phyloP scores from a whole-genome alignment of 1,284 basidiomycete species.

The Irpex lacteus region DNA sequence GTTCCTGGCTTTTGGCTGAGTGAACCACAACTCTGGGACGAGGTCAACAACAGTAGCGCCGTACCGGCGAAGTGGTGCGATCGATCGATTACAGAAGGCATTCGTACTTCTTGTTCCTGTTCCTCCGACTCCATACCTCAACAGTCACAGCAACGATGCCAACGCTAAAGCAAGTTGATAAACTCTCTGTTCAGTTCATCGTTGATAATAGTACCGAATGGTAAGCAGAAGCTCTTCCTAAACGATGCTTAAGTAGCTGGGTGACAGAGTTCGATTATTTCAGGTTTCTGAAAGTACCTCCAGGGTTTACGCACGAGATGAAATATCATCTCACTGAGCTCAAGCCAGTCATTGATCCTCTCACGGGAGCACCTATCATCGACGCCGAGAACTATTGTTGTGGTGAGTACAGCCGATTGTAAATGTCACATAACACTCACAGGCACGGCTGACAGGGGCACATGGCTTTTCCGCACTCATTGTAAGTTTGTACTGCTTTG shows the following conservation, averaged over 20 bases:
- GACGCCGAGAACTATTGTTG: slow-evolving; percentile 79
- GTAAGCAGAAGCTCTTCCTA: slow-evolving; percentile 30
- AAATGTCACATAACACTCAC: neutral
- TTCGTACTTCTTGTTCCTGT: neutral
- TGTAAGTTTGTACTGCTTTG: slow-evolving; percentile 37
- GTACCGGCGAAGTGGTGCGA: neutral
- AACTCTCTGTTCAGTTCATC: slow-evolving; percentile 60
- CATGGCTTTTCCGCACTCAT: slow-evolving; percentile 81
- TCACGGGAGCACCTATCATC: slow-evolving; percentile 61
- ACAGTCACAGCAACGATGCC: neutral
- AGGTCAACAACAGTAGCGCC: no score
- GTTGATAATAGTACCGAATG: slow-evolving; percentile 82
- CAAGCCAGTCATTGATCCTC: slow-evolving; percentile 46
- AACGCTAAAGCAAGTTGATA: slow-evolving; percentile 40
- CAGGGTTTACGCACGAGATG: slow-evolving; percentile 74
- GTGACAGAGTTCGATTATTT: neutral
- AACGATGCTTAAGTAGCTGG: no score
- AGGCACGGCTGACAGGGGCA: slow-evolving; percentile 46
- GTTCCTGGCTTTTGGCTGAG: neutral
- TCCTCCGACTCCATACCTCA: no score
- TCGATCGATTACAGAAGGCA: neutral
- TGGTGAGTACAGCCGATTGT: slow-evolving; percentile 37
- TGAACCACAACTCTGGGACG: no score
- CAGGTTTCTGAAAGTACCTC: slow-evolving; percentile 77
- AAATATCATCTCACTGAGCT: slow-evolving; percentile 56